Base-by-base conservation (phyloP, 441 rosid genomes). In the Euphorbia celastroides region DNA sequence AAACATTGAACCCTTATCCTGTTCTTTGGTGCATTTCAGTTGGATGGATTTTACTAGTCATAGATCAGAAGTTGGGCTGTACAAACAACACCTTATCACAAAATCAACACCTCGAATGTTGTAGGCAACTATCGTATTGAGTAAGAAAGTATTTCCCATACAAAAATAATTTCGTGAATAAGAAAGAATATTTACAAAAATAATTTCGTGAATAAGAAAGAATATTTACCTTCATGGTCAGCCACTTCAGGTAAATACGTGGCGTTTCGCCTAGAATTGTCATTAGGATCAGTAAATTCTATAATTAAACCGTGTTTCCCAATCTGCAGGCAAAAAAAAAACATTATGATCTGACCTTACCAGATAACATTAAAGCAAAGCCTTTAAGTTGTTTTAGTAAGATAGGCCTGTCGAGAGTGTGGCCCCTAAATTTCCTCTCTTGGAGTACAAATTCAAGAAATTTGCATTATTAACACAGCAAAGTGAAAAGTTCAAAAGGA, bases 191-290 rank as follows among this genome's bases (percentile, higher is more conserved):
- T 1, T 10, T 59, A 4, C 5, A 67, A 5, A 10, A 22, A 52
- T n/a, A 55, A 12, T 12, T 12, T 23, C 41, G 51, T 62, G 27
- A 42, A n/a, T 42, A 42, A 48, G 22, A 17, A 48, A 48, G 23
- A 60, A 34, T 16, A n/a, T 26, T 67, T 83, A 93, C 99, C 99
- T 93, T 91, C 97, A 65, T 89, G 92, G 63, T 93, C 94, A 72
- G 99, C 85, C 54, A 94, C 97, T 76, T 94, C 99, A 64, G 99
- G 99, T 82, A 94, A 72, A 74, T 94, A 94, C 38, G 99, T 94
- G 55, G 97, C 99, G 61, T 81, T 91, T 65, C 93, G 84, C 82
- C 79, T 85, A 59, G 77, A 54, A 9, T 74, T 82, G 69, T 76
- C 72, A 62, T 77, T 89, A 72, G 98, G 90, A 71, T 91, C 96